Evolutionary conservation across 2,329 filamentous ascomycete genomes (phyloP).

Genomic region (Exophiala aquamarina): DNA sequence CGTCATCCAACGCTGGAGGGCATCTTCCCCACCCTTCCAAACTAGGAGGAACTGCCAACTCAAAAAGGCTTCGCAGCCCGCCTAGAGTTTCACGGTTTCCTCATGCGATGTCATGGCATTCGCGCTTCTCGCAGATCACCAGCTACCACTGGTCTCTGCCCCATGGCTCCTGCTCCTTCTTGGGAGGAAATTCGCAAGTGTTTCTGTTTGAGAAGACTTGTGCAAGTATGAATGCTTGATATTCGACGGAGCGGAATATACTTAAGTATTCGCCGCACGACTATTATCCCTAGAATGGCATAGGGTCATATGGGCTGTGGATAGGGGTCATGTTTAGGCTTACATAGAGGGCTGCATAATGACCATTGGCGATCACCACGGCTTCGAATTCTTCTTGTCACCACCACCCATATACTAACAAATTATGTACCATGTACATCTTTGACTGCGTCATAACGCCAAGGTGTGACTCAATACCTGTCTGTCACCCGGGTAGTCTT

Average conservation of each 20-base stretch:
- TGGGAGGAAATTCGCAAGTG: slow-evolving; percentile 44
- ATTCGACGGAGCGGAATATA: slow-evolving; percentile 71
- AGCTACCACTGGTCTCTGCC: slow-evolving; percentile 48
- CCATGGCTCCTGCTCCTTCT: slow-evolving; percentile 55
- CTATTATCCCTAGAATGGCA: slow-evolving; percentile 54
- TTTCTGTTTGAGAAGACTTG: slow-evolving; percentile 58
- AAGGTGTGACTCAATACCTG: slow-evolving; percentile 56
- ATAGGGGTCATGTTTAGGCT: slow-evolving; percentile 16
- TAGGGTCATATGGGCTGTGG: no score
- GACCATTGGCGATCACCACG: slow-evolving; percentile 60
- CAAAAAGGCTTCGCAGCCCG: slow-evolving; percentile 22
- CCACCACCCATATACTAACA: slow-evolving; percentile 65
- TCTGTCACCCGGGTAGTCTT: slow-evolving; percentile 53
- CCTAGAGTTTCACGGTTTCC: slow-evolving; percentile 26
- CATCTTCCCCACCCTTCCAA: slow-evolving; percentile 24
- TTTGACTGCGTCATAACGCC: slow-evolving; percentile 35
- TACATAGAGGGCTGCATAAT: slow-evolving; percentile 61
- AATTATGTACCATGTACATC: slow-evolving; percentile 53
- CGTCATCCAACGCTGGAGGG: slow-evolving; percentile 24
- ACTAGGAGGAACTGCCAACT: slow-evolving; percentile 21
- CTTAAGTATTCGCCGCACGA: slow-evolving; percentile 39
- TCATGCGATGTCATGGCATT: slow-evolving; percentile 27
- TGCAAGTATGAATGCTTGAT: slow-evolving; percentile 64
- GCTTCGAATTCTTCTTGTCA: slow-evolving; percentile 62
- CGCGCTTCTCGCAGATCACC: slow-evolving; percentile 16